phyloP scores from a whole-genome alignment of 2,329 filamentous ascomycete genomes.

The Colletotrichum zoysiae region DNA sequence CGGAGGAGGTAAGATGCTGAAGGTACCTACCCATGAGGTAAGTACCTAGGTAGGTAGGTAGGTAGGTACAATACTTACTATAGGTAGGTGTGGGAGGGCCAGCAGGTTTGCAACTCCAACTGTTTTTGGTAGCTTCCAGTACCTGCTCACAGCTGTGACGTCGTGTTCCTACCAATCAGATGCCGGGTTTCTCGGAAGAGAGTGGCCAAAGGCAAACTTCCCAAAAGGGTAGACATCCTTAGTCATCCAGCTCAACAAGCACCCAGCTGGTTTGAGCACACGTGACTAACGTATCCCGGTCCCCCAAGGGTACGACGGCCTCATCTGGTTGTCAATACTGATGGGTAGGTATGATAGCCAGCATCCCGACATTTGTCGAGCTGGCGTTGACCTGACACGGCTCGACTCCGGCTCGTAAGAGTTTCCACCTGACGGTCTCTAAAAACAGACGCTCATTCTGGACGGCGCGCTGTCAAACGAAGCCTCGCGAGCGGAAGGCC shows the following conservation, averaged over 20 bases:
- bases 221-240: not conserved
- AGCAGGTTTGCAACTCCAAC: not conserved
- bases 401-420: conserved; percentile 15
- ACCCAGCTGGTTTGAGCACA: not conserved
- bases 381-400: conserved; percentile 8
- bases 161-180: conserved; percentile 11
- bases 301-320: too few relatives aligned
- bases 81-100: not conserved
- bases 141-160: conserved; percentile 2
- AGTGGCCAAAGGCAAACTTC: not conserved
- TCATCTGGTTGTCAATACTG: not conserved
- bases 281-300: not conserved
- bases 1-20: not conserved
- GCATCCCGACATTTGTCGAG: not conserved
- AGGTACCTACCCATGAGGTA: not conserved
- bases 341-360: conserved; percentile 11
- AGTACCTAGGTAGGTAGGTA: not conserved
- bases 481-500: conserved; percentile 2
- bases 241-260: not conserved
- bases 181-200: too few relatives aligned
- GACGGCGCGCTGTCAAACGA: conserved; percentile 34
- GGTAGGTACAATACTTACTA: too few relatives aligned
- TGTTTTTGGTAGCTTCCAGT: conserved; percentile 7
- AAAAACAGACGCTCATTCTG: conserved; percentile 17
- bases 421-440: conserved; percentile 22